Evolutionary conservation across 1,284 basidiomycete species (phyloP), one percentile per base, ranked within the genome.

Genomic region (Clitocybe nebularis): DNA sequence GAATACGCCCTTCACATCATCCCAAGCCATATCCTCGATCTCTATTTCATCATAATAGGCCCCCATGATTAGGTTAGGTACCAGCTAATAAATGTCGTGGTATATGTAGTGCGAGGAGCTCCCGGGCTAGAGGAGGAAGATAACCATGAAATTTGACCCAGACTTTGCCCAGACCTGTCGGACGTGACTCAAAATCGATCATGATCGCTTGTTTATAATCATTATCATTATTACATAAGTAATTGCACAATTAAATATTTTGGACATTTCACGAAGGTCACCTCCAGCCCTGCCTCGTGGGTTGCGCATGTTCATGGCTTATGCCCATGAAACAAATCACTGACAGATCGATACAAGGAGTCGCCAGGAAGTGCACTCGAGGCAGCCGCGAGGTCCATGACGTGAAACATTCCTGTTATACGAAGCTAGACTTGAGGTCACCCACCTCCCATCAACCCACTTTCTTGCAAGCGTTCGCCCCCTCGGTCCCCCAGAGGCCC

Each of bases 1-100:
- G 57, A 83, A 96, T 5, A 94, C 84, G 36, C 77, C 66, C 55
- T 89, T 91, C 41, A 72, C 77, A 13, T 79, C 79, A 59, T 96
- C 92, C 91, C 91, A 96, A 10, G 73, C 80, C 81, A 96, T 95
- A 59, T 96, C 93, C 61, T 97, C 93, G 40, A 96, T 96, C 63
- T 96, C 93, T 23, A 96, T 82, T 62, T 93, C 89, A 68, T 93
- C 90, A 68, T 93, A 90, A 60, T 88, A 90, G 13, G 84, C 84
- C 17, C 82, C 84, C 86, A 89, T 89, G 33, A 20, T n/a, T 29
- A 35, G 40, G 41, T 45, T 23, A 32, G 17, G 22, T 39, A 13
- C 11, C 8, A 34, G 25, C n/a, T n/a, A n/a, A n/a, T n/a, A n/a
- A n/a, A n/a, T n/a, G n/a, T 29, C 7, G 16, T 25, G 25, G 28